Conservation (phyloP, 2,329 filamentous ascomycete species). For the Xylaria sp. region DNA sequence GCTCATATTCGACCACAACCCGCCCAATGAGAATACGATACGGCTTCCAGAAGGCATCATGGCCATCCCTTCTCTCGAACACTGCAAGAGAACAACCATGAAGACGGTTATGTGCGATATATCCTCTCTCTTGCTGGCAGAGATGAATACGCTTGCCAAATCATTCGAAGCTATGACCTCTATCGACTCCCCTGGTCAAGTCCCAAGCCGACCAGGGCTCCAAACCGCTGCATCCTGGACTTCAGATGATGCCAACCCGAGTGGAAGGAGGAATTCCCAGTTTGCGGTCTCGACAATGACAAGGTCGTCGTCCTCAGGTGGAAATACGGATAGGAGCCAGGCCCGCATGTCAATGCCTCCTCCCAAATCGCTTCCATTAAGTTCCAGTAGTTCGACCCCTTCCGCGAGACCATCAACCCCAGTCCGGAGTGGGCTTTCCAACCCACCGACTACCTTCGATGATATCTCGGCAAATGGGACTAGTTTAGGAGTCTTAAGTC, state of each 20-base stretch:
- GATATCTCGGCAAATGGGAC: conserved; percentile 52
- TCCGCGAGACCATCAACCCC: conserved; percentile 61
- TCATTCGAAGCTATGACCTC: conserved; percentile 77
- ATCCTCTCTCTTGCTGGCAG: conserved; percentile 76
- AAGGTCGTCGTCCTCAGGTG: conserved; percentile 65
- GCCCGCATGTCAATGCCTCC: conserved; percentile 85
- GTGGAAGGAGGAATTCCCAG: conserved; percentile 66
- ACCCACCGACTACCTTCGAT: conserved; percentile 61
- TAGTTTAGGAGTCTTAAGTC: conserved; percentile 52
- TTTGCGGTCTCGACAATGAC: conserved; percentile 57
- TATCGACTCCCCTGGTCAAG: conserved; percentile 78
- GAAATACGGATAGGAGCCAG: conserved; percentile 66
- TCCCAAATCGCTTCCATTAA: conserved; percentile 57
- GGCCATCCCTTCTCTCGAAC: conserved; percentile 73
- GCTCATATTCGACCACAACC: conserved; percentile 79
- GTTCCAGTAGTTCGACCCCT: conserved; percentile 58
- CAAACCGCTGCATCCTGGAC: conserved; percentile 56
- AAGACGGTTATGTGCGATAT: conserved; percentile 84
- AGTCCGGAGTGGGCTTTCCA: conserved; percentile 59
- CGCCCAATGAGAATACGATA: conserved; percentile 58
- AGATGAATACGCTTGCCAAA: conserved; percentile 78
- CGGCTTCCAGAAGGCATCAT: conserved; percentile 74
- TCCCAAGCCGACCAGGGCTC: conserved; percentile 52
- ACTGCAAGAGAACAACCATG: conserved; percentile 80
- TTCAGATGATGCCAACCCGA: conserved; percentile 54